Evolutionary conservation across 352 stramenopile genomes (phyloP).

Genomic region (Phytophthora macrochlamydospora): DNA sequence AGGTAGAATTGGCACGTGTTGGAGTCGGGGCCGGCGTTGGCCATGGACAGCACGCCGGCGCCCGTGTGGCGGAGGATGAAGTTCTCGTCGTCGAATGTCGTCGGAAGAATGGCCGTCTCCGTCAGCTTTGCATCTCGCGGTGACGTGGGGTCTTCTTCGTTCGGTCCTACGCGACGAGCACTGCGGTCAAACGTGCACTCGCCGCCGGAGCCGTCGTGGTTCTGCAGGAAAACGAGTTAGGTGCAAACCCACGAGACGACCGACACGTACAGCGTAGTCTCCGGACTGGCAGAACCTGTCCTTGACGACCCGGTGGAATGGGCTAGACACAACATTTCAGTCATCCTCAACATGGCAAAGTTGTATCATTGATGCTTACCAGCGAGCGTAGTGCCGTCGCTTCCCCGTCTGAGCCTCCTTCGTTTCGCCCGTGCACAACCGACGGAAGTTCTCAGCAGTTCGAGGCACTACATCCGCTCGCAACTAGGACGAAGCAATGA

Average conservation of each 20-base stretch:
- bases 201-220: slow-evolving; percentile 76
- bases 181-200: slow-evolving; percentile 86
- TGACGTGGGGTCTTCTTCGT: slow-evolving; percentile 14
- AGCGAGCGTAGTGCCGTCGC: slow-evolving; percentile 57
- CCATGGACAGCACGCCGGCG: slow-evolving; percentile 93
- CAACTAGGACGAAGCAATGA: slow-evolving; percentile 46
- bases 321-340: slow-evolving; percentile 24
- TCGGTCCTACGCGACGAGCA: neutral
- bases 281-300: slow-evolving; percentile 92
- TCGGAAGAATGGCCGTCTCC: slow-evolving; percentile 20
- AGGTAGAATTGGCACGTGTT: slow-evolving; percentile 98
- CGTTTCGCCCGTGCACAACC: slow-evolving; percentile 95
- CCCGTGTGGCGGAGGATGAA: slow-evolving; percentile 92
- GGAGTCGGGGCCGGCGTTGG: slow-evolving; percentile 93
- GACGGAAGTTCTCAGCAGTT: slow-evolving; percentile 97
- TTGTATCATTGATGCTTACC: slow-evolving; percentile 25
- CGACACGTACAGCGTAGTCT: slow-evolving; percentile 78
- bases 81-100: slow-evolving; percentile 93
- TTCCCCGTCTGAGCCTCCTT: slow-evolving; percentile 54
- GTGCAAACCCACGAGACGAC: neutral
- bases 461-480: slow-evolving; percentile 94
- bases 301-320: slow-evolving; percentile 93
- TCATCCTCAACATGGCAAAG: neutral
- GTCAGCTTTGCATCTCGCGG: neutral
- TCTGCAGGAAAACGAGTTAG: slow-evolving; percentile 49